Evolutionary conservation across 306 rosid species (phyloP).

Genomic region (Cucurbita maxima): DNA sequence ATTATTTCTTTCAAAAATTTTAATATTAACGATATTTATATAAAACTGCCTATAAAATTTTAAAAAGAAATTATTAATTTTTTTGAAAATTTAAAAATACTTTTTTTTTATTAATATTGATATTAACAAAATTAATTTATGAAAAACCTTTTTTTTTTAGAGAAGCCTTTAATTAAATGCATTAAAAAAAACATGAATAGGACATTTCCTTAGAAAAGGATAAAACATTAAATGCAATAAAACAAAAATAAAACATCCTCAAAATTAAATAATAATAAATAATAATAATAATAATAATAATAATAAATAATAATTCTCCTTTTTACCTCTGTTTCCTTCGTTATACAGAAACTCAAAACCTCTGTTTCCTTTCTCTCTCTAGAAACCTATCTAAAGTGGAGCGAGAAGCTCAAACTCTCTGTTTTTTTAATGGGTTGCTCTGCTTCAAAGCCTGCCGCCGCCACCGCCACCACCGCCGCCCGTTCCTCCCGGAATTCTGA

Average conservation of each 20-base stretch:
- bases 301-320: not conserved
- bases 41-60: no score
- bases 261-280: not conserved
- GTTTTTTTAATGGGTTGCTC: slow-evolving; percentile 71
- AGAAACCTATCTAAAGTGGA: not conserved
- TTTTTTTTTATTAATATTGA: no score
- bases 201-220: not conserved
- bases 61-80: no score
- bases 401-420: not conserved
- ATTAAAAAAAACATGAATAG: not conserved
- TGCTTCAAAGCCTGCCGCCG: slow-evolving; percentile 37
- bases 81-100: no score
- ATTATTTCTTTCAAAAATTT: no score
- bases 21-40: no score
- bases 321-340: not conserved
- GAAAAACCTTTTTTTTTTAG: no score
- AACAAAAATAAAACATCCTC: not conserved
- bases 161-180: no score
- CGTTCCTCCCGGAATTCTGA: slow-evolving; percentile 16
- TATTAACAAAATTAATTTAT: no score
- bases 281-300: not conserved
- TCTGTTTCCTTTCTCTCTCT: not conserved
- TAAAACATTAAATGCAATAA: not conserved
- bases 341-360: not conserved
- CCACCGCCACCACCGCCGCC: not conserved